phyloP scores from a whole-genome alignment of 2,329 filamentous ascomycete species.

The Aureobasidium uvarum region DNA sequence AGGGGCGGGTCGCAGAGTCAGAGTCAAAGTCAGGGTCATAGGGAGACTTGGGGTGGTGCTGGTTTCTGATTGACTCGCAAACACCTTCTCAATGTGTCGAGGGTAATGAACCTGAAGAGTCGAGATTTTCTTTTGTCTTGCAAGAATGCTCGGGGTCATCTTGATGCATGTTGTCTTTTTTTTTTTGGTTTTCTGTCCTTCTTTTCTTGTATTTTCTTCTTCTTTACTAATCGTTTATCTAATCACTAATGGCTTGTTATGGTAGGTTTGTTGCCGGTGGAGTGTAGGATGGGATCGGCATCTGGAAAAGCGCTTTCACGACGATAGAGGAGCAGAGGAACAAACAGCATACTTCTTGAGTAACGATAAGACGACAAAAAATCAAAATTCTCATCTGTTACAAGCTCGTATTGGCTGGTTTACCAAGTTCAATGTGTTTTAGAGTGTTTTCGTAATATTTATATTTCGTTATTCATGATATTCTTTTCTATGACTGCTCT shows the following conservation, averaged over 20 bases:
- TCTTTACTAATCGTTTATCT: not conserved
- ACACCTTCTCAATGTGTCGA: no score
- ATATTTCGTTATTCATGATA: not conserved
- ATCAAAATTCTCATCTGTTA: not conserved
- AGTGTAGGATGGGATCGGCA: not conserved
- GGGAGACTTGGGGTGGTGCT: conserved; percentile 3
- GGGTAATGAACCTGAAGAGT: not conserved
- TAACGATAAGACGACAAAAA: not conserved
- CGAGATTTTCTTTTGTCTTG: not conserved
- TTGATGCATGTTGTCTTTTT: not conserved
- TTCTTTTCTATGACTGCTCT: not conserved
- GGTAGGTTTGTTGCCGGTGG: not conserved
- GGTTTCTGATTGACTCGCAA: not conserved
- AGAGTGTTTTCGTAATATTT: not conserved
- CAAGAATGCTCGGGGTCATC: not conserved
- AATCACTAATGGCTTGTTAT: not conserved
- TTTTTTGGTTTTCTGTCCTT: not conserved
- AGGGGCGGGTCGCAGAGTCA: not conserved
- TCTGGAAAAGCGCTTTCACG: not conserved
- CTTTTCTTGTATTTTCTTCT: not conserved
- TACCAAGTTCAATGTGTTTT: not conserved
- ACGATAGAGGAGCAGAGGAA: not conserved
- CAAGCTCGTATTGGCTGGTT: not conserved
- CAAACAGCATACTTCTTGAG: not conserved
- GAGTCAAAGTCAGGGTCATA: not conserved